Evolutionary conservation across 371 early-diverging fungal genomes (phyloP).

Genomic region (Chytridiales sp.): DNA sequence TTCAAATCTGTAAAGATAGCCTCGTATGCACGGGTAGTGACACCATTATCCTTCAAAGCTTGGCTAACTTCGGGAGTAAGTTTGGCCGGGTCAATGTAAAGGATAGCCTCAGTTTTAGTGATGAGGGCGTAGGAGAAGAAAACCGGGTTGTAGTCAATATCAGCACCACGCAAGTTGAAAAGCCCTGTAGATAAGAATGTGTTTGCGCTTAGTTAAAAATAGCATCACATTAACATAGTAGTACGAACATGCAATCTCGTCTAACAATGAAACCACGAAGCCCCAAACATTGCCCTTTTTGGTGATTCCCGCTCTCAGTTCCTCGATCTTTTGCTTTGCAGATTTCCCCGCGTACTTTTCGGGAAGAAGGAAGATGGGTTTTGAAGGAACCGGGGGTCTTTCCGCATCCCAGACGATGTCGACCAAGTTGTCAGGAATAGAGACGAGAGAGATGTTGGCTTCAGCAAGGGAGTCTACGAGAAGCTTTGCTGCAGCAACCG

Average conservation of each 20-base stretch:
- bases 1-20: constrained; percentile 75
- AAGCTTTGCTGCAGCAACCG: constrained; percentile 67
- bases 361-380: constrained; percentile 64
- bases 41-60: constrained; percentile 37
- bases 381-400: constrained; percentile 21
- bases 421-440: constrained; percentile 60
- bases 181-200: constrained; percentile 72
- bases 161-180: constrained; percentile 97
- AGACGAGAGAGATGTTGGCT: constrained; percentile 34
- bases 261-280: constrained; percentile 80
- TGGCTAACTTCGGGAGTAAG: constrained; percentile 54
- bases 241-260: constrained; percentile 77
- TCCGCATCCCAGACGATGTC: constrained; percentile 43
- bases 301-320: constrained; percentile 32
- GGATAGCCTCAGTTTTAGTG: constrained; percentile 60
- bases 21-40: constrained; percentile 71
- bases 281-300: constrained; percentile 59
- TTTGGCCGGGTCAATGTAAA: constrained; percentile 82
- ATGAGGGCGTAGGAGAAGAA: constrained; percentile 80
- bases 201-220: constrained; percentile 61
- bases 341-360: constrained; percentile 70
- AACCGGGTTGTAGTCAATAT: constrained; percentile 96
- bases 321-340: constrained; percentile 53
- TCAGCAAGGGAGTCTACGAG: constrained; percentile 55
- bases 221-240: neutral